Percentiles rank a stretch among this genome's conserved stretches.
These are phyloP conservation scores for Panellus pusillus DNA, from an alignment of 768 basidiomycete species.

Conservation along the genomic window DNA sequence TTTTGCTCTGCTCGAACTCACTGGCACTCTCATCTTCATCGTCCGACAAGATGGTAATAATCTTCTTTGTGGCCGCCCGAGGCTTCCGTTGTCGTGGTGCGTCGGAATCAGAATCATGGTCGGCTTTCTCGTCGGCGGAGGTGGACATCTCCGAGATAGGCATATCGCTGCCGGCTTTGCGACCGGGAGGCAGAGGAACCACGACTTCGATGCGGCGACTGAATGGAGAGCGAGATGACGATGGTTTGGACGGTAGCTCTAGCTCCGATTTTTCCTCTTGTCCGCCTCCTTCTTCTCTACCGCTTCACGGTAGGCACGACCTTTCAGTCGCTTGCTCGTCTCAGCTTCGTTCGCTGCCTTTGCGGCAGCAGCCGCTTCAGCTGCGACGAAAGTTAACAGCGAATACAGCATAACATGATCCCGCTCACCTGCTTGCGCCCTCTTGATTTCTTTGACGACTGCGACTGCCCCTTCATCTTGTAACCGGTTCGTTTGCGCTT, in stretches of 20 bases:
- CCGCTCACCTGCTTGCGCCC: slow-evolving; percentile 57
- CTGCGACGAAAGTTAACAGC: slow-evolving; percentile 20
- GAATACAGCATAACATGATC: not conserved
- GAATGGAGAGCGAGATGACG: slow-evolving; percentile 30
- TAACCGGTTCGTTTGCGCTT: slow-evolving; percentile 67
- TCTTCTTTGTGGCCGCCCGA: slow-evolving; percentile 38
- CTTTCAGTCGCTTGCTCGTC: slow-evolving; percentile 63
- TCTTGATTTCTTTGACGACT: slow-evolving; percentile 65
- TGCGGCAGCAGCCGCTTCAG: slow-evolving; percentile 54
- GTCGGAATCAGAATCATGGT: slow-evolving; percentile 41
- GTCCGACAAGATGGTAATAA: slow-evolving; percentile 50
- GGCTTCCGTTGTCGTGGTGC: slow-evolving; percentile 37
- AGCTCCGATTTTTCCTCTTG: slow-evolving; percentile 21
- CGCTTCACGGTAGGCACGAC: slow-evolving; percentile 70
- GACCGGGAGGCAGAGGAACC: slow-evolving; percentile 36
- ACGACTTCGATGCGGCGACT: slow-evolving; percentile 59
- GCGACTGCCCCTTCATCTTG: slow-evolving; percentile 60
- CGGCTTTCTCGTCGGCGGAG: slow-evolving; percentile 34
- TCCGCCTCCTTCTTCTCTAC: slow-evolving; percentile 39
- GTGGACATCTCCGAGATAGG: slow-evolving; percentile 32
- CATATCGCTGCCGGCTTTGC: slow-evolving; percentile 23
- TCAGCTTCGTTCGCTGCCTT: slow-evolving; percentile 40
- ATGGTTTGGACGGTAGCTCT: slow-evolving; percentile 11
- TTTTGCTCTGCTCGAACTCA: slow-evolving; percentile 29
- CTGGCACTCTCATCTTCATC: slow-evolving; percentile 44